Base-by-base conservation (phyloP, 768 basidiomycete genomes). In the Suillus bovinus region DNA sequence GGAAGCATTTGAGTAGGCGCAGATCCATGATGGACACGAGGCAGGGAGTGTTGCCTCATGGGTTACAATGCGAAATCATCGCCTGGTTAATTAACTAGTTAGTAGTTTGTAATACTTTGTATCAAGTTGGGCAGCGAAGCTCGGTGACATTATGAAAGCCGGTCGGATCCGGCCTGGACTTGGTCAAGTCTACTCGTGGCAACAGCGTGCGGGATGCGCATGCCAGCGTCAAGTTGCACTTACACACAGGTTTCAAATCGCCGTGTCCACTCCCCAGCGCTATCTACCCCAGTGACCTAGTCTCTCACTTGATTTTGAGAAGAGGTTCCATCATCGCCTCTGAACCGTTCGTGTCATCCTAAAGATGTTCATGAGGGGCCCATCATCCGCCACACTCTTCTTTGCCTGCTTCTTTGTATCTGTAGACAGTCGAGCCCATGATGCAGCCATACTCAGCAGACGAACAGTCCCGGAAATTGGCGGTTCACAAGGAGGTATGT, bases 401-500 rank as follows among this genome's bases (percentile, higher is more conserved):
- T 27, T 39, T 39, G 14, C 55, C 11, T 39, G 38, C 17, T 39
- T 27, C 24, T 56, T 39, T 39, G 2, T 27, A 27, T 39, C 55
- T 39, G 55, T 27, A 29, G 17, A 56, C 39, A 39, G 55, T 13
- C 17, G 27, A 33, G 6, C 52, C 29, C 14, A 47, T 4, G 58
- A 31, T 58, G 6, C 41, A 22, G 27, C 31, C n/a, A 57, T 59
- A n/a, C 29, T 59, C 1, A 52, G 9, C 5, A 72, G 70, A 61
- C 76, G 78, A 59, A 77, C 76, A 22, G 68, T 77, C 3, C 84
- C 84, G 0, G 77, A 80, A 72, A 82, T 85, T 59, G 76, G 74
- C 49, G 83, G 84, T 54, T 84, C 84, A 20, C 71, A 77, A 64
- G 79, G 79, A 55, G 84, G 84, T 84, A 71, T 42, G 80, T 67